phyloP scores from a whole-genome alignment of 148 eudicot species.

The Linanthus parryae region DNA sequence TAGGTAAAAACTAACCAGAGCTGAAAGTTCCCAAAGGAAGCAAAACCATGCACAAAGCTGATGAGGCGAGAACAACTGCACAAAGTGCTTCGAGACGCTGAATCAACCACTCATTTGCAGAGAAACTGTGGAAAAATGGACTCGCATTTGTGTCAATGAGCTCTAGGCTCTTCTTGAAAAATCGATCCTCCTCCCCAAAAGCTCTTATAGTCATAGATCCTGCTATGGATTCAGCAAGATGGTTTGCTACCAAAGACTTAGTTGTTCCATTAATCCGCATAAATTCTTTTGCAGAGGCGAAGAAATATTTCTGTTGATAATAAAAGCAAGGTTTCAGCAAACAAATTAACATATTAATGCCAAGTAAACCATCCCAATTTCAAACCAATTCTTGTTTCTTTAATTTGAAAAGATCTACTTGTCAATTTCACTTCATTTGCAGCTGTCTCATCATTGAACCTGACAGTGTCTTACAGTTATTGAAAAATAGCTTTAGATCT shows the following conservation, averaged over 20 bases:
- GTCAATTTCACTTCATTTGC: too few relatives aligned
- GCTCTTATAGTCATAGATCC: conserved; percentile 88
- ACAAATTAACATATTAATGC: neutral
- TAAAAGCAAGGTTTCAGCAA: neutral
- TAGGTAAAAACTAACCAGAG: conserved; percentile 53
- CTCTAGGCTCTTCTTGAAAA: conserved; percentile 69
- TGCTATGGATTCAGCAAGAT: conserved; percentile 78
- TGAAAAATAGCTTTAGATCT: neutral
- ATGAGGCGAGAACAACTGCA: conserved; percentile 75
- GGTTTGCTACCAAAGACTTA: conserved; percentile 83
- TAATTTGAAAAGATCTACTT: too few relatives aligned
- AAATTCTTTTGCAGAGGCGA: conserved; percentile 71
- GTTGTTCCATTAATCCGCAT: conserved; percentile 95
- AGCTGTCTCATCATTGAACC: too few relatives aligned
- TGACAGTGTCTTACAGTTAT: too few relatives aligned
- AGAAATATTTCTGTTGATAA: conserved; percentile 64
- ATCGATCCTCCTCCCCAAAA: conserved; percentile 76
- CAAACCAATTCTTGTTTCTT: neutral
- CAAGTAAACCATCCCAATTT: neutral
- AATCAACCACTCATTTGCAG: conserved; percentile 90
- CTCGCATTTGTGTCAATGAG: conserved; percentile 77
- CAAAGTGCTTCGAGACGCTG: conserved; percentile 72
- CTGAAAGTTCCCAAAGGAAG: conserved; percentile 85
- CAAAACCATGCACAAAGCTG: conserved; percentile 86
- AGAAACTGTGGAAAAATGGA: conserved; percentile 73